Percentiles rank a stretch among this genome's conserved stretches.
Evolutionary conservation across 805 yeast genomes (phyloP).

Genomic region (Myxozyma neglecta): DNA sequence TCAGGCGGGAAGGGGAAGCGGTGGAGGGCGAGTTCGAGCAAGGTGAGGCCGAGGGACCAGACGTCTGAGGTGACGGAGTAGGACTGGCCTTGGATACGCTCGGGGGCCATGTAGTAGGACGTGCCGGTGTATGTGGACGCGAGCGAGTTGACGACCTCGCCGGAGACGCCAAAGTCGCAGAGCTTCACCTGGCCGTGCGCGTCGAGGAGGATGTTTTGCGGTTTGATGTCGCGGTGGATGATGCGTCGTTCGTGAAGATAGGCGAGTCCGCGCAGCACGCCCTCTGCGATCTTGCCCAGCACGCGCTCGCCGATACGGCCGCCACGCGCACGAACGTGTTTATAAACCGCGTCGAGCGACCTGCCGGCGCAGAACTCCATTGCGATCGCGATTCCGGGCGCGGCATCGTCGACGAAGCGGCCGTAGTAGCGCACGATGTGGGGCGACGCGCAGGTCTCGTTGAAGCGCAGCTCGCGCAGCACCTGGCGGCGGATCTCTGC

Average conservation of each 20-base stretch:
- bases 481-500: slow-evolving; percentile 89
- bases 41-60: slow-evolving; percentile 92
- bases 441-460: slow-evolving; percentile 75
- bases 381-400: slow-evolving; percentile 82
- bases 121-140: slow-evolving; percentile 98
- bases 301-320: slow-evolving; percentile 93
- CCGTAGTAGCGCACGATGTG: slow-evolving; percentile 92
- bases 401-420: slow-evolving; percentile 74
- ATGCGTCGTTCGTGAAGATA: slow-evolving; percentile 85
- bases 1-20: slow-evolving; percentile 71
- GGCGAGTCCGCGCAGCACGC: slow-evolving; percentile 79
- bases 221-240: slow-evolving; percentile 90
- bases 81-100: slow-evolving; percentile 91
- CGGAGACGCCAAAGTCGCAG: slow-evolving; percentile 95
- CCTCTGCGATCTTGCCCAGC: slow-evolving; percentile 83
- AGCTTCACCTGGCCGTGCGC: slow-evolving; percentile 77
- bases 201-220: slow-evolving; percentile 85
- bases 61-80: slow-evolving; percentile 94
- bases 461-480: slow-evolving; percentile 84
- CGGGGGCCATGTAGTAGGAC: slow-evolving; percentile 98
- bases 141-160: slow-evolving; percentile 82
- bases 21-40: slow-evolving; percentile 92
- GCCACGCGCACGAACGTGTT: slow-evolving; percentile 65
- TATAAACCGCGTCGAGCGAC: slow-evolving; percentile 88
- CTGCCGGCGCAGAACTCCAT: slow-evolving; percentile 98